A percentile compares a stretch with the other conserved stretches of the same genome.
phyloP scores from a whole-genome alignment of 1,284 basidiomycete species.

The Tetrapyrgos nigripes region DNA sequence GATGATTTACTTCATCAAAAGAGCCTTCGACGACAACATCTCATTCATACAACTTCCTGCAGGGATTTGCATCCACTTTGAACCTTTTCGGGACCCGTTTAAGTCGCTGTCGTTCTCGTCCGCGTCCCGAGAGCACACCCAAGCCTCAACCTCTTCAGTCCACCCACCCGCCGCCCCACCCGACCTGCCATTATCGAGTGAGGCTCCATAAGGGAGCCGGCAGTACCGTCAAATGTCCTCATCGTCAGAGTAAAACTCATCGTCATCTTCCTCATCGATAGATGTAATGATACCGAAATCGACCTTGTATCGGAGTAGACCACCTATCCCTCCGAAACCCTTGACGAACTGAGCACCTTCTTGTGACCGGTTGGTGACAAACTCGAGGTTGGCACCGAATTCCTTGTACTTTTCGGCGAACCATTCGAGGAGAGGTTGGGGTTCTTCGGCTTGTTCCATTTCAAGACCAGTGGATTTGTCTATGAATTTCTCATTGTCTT shows the following conservation, averaged over 20 bases:
- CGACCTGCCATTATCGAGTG: constrained; percentile 59
- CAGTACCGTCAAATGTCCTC: constrained; percentile 86
- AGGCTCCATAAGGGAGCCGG: constrained; percentile 78
- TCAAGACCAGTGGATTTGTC: constrained; percentile 95
- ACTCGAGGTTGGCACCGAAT: constrained; percentile 95
- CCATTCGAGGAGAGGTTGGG: constrained; percentile 93
- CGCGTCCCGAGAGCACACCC: background rate
- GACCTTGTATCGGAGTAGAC: constrained; percentile 94
- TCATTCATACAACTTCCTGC: background rate
- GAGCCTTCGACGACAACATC: background rate
- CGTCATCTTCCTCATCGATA: constrained; percentile 74
- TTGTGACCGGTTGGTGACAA: constrained; percentile 90
- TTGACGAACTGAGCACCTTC: constrained; percentile 99
- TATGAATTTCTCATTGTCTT: constrained; percentile 91
- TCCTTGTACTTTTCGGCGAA: constrained; percentile 99
- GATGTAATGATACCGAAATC: constrained; percentile 84
- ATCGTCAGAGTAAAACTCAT: constrained; percentile 84
- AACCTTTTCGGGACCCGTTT: background rate
- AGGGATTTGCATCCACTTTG: background rate
- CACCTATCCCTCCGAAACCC: constrained; percentile 98
- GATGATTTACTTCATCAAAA: background rate
- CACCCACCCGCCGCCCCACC: constrained; percentile 55
- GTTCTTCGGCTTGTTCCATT: constrained; percentile 90
- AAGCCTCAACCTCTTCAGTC: constrained; percentile 40
- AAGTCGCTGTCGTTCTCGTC: background rate